Conservation (phyloP, 805 yeast genomes). For the Diddensiella caesifluorescens region DNA sequence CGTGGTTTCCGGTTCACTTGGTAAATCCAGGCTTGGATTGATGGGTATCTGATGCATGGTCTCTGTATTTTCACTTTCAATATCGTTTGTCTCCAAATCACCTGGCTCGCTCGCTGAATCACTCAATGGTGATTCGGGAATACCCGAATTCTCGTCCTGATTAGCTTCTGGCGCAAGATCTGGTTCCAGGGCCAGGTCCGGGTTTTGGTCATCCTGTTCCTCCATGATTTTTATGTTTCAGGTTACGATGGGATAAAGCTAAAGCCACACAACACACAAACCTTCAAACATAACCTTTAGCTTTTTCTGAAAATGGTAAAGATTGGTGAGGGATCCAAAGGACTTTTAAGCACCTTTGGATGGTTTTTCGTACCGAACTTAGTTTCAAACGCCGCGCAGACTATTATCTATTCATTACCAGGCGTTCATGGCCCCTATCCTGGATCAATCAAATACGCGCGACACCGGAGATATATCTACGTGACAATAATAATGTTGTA, state of each 20-base stretch:
- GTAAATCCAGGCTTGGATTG: no score
- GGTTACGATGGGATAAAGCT: background rate
- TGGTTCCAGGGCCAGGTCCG: background rate
- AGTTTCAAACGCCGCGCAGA: constrained; percentile 21
- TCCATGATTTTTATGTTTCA: background rate
- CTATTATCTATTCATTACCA: constrained; percentile 17
- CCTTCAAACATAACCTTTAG: background rate
- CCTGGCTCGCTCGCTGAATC: background rate
- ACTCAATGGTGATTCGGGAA: background rate
- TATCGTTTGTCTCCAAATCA: constrained; percentile 3
- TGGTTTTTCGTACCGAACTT: constrained; percentile 25
- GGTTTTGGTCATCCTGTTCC: background rate
- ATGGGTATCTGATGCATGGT: no score
- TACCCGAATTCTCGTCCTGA: background rate
- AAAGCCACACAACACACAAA: background rate
- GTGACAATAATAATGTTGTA: constrained; percentile 19
- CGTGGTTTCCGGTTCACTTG: no score
- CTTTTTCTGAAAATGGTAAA: background rate
- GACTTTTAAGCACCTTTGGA: constrained; percentile 11
- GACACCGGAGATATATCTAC: constrained; percentile 16
- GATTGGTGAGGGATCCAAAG: constrained; percentile 3
- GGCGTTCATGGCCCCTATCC: constrained; percentile 7
- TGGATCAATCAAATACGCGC: constrained; percentile 8
- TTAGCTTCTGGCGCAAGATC: background rate
- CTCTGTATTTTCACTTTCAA: constrained; percentile 12